These are phyloP conservation scores for Exobasidium rhododendri DNA, from an alignment of 1,284 basidiomycete genomes.

Conservation along the genomic window DNA sequence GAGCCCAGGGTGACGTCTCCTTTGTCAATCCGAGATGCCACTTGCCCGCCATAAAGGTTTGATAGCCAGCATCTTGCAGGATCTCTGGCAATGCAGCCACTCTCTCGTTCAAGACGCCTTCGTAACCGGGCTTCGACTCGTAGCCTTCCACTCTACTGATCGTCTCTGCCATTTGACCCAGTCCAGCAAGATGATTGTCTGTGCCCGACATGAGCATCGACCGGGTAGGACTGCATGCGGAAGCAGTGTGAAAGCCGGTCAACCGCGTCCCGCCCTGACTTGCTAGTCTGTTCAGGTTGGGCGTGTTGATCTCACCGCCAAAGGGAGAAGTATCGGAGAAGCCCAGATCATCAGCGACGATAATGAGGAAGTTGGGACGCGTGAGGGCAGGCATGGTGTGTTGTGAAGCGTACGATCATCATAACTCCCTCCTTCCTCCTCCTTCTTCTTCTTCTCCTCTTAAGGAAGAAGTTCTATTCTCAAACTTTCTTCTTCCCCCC, in stretches of 20 bases:
- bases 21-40: constrained; percentile 53
- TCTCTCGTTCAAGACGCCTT: constrained; percentile 32
- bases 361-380: constrained; percentile 18
- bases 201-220: constrained; percentile 31
- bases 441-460: too few species aligned
- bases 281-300: constrained; percentile 43
- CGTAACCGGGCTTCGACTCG: constrained; percentile 39
- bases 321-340: constrained; percentile 33
- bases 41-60: constrained; percentile 30
- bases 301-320: constrained; percentile 43
- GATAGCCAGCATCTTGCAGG: constrained; percentile 32
- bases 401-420: too few species aligned
- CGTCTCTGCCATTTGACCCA: constrained; percentile 50
- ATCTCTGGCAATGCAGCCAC: constrained; percentile 51
- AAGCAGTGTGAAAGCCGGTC: constrained; percentile 36
- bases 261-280: constrained; percentile 24
- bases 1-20: constrained; percentile 27
- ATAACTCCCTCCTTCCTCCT: too few species aligned
- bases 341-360: constrained; percentile 37
- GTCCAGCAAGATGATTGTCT: constrained; percentile 36
- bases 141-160: constrained; percentile 32
- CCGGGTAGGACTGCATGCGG: constrained; percentile 31
- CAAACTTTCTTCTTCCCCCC: too few species aligned
- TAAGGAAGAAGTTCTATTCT: too few species aligned
- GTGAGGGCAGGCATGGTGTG: background rate